A percentile compares a stretch with the other conserved stretches of the same genome.
Evolutionary conservation across 2,329 filamentous ascomycete species (phyloP).

Genomic region (Fusarium clavum): DNA sequence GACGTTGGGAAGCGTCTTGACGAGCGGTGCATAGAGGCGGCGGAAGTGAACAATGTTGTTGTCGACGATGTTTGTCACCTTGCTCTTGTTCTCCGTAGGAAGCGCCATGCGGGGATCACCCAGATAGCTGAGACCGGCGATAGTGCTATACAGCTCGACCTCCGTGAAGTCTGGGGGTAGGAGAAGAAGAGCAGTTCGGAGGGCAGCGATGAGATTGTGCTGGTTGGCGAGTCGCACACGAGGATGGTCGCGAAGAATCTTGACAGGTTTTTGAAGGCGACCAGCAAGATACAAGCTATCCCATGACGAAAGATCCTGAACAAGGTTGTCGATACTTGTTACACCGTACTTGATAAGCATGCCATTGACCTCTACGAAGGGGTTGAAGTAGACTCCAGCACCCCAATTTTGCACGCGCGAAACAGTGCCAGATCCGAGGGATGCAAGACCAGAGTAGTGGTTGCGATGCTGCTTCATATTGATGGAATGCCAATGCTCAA

Average conservation of each 20-base stretch:
- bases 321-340: conserved; percentile 91
- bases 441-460: conserved; percentile 90
- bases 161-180: conserved; percentile 88
- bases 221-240: conserved; percentile 94
- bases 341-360: conserved; percentile 98
- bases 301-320: conserved; percentile 88
- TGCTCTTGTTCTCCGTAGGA: conserved; percentile 89
- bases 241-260: conserved; percentile 94
- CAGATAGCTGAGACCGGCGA: conserved; percentile 91
- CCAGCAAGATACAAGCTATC: conserved; percentile 96
- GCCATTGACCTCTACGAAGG: conserved; percentile 93
- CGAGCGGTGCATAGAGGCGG: conserved; percentile 87
- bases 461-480: conserved; percentile 89
- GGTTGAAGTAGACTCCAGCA: conserved; percentile 97
- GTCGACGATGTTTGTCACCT: conserved; percentile 93
- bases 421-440: conserved; percentile 85
- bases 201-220: conserved; percentile 90
- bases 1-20: conserved; percentile 91
- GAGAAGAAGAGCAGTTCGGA: conserved; percentile 89
- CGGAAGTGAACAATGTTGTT: conserved; percentile 94
- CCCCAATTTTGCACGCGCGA: conserved; percentile 91
- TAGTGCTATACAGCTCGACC: conserved; percentile 87
- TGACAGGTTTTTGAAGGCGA: conserved; percentile 95
- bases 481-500: conserved; percentile 95
- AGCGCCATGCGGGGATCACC: conserved; percentile 96